These are phyloP conservation scores for Exophiala bonariae DNA, from an alignment of 2,329 filamentous ascomycete species.

Conservation along the genomic window DNA sequence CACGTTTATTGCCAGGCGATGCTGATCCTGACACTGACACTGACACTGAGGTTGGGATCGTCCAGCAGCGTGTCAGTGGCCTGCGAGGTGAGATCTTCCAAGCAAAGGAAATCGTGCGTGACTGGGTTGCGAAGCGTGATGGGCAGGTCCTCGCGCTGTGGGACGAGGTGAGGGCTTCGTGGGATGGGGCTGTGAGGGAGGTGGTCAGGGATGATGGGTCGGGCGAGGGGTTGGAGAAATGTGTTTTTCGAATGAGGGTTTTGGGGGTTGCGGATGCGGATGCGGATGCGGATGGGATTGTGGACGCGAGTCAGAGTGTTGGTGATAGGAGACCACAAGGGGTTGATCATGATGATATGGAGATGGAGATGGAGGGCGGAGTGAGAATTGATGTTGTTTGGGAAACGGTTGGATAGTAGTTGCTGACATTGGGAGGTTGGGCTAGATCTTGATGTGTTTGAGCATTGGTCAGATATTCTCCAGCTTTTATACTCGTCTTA, in stretches of 20 bases:
- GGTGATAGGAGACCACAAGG: no score
- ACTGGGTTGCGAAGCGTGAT: not conserved
- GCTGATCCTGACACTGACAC: no score
- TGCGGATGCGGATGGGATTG: not conserved
- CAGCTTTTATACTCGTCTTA: no score
- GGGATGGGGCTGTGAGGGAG: slow-evolving; percentile 13
- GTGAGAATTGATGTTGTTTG: not conserved
- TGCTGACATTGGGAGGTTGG: not conserved
- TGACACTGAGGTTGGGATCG: no score
- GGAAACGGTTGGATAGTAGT: not conserved
- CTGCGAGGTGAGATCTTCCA: not conserved
- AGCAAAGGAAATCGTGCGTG: not conserved
- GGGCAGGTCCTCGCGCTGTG: slow-evolving; percentile 6
- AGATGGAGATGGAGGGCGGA: not conserved
- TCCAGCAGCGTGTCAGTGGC: no score
- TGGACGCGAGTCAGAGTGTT: no score
- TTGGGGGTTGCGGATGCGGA: slow-evolving; percentile 32
- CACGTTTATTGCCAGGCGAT: no score
- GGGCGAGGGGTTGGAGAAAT: slow-evolving; percentile 11
- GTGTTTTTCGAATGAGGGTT: slow-evolving; percentile 2
- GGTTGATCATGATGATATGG: not conserved
- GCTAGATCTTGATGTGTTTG: not conserved
- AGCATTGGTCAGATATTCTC: not conserved
- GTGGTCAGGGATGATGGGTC: slow-evolving; percentile 10
- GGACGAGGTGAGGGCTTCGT: slow-evolving; percentile 3